These are phyloP conservation scores for Purpureocillium lavendulum DNA, from an alignment of 2,329 filamentous ascomycete genomes.

Conservation along the genomic window DNA sequence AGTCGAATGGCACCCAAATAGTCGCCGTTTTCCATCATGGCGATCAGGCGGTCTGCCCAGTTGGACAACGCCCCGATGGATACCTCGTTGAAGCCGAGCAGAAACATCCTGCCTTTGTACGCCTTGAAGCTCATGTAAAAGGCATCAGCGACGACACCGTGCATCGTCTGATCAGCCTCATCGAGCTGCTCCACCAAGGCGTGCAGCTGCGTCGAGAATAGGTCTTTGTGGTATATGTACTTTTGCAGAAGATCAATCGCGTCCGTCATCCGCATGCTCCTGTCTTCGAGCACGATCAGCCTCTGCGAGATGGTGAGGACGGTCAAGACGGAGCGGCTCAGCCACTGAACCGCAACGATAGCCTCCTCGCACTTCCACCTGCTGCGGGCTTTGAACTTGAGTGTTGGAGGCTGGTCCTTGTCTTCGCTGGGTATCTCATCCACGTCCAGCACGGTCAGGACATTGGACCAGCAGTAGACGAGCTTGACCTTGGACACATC, in stretches of 20 bases:
- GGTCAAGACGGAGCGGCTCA: conserved; percentile 84
- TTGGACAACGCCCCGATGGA: conserved; percentile 90
- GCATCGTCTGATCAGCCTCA: conserved; percentile 80
- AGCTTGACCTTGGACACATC: conserved; percentile 75
- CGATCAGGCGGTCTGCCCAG: conserved; percentile 89
- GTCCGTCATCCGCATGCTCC: conserved; percentile 82
- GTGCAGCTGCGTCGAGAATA: conserved; percentile 83
- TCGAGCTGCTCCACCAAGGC: conserved; percentile 80
- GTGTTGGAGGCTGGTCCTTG: conserved; percentile 66
- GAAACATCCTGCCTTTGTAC: conserved; percentile 88
- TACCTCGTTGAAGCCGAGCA: conserved; percentile 89
- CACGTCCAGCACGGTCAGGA: conserved; percentile 88
- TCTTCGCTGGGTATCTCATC: conserved; percentile 62
- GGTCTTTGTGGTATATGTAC: conserved; percentile 83
- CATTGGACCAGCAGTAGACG: conserved; percentile 97
- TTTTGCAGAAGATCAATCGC: conserved; percentile 87
- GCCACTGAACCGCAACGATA: conserved; percentile 94
- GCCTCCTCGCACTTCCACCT: conserved; percentile 92
- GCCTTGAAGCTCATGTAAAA: conserved; percentile 97
- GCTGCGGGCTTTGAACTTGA: conserved; percentile 75
- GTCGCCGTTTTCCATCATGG: conserved; percentile 94
- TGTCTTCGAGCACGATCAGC: conserved; percentile 85
- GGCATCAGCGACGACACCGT: conserved; percentile 92
- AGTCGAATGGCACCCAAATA: conserved; percentile 86
- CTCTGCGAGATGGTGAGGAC: conserved; percentile 92